Evolutionary conservation across 164 flowering plant genomes (phyloP), one percentile per base, ranked within the genome.

Genomic region (Brasenia schreberi): DNA sequence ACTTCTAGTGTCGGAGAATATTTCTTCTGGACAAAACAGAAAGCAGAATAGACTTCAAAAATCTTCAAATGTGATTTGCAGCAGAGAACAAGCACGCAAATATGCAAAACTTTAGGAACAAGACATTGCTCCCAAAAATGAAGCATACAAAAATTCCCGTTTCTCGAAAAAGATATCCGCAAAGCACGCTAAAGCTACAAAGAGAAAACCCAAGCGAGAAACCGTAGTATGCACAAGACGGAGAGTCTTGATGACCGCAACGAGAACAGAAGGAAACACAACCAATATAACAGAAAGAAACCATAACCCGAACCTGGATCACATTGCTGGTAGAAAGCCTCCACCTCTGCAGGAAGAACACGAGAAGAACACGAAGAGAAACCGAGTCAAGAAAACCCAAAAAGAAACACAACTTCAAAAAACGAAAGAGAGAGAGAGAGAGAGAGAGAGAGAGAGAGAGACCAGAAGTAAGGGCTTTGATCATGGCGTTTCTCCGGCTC

Each of bases 391-490:
- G 56, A 5, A 49, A 49, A 49, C 3, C 56, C 10, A 5, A 49
- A 49, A 14, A 49, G 56, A 49, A 14, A 49, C 10, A 49, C 16
- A 49, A 9, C 56, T 9, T 23, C 27, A 23, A 0, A 19, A 44
- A 44, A 53, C 5, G 45, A 27, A 65, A 70, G 23, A 0, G 27
- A 60, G 33, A 58, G 62, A 53, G 19, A 44, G 59, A 6, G n/a
- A 4, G 42, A 39, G 42, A 52, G 6, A 33, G 42, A 10, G n/a
- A 23, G n/a, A 11, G n/a, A 12, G 18, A 12, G 58, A 52, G 33
- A 66, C 92, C 89, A 16, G 82, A 73, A 19, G 92, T 87, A 59
- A 87, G 85, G 39, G 92, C 92, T 69, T 83, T 87, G 65, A 87
- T 82, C 83, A 85, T 75, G 65, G 82, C 92, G 59, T 82, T 73